Conservation (phyloP, 345 rosid genomes). For the Dipteronia dyeriana region DNA sequence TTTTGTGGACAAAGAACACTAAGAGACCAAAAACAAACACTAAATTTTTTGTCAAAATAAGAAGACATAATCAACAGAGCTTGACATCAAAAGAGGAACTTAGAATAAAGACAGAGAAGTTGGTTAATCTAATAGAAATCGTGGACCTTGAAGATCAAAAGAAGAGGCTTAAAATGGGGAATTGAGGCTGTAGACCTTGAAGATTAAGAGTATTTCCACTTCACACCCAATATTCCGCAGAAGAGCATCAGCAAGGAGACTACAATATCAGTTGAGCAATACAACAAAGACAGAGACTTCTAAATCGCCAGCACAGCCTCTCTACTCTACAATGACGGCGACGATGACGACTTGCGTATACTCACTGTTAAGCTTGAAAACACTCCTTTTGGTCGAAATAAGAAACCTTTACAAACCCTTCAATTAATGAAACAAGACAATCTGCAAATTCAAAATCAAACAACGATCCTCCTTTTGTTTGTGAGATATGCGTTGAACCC, state of each 20-base stretch:
- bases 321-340: neutral
- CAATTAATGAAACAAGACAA: neutral
- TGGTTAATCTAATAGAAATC: conserved; percentile 4
- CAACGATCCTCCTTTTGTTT: conserved; percentile 19
- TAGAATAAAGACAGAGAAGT: neutral
- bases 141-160: conserved; percentile 8
- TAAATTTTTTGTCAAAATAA: too few species aligned
- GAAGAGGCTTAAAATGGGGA: neutral
- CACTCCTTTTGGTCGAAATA: neutral
- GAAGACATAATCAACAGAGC: neutral
- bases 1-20: too few species aligned
- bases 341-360: neutral
- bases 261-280: conserved; percentile 46
- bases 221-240: conserved; percentile 20
- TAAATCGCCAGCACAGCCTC: conserved; percentile 21
- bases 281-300: conserved; percentile 38
- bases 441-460: conserved; percentile 11
- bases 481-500: conserved; percentile 42
- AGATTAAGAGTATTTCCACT: conserved; percentile 2
- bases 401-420: neutral
- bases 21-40: too few species aligned
- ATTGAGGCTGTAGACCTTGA: conserved; percentile 26
- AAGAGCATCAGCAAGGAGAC: conserved; percentile 32
- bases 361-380: conserved; percentile 4
- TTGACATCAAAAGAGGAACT: too few species aligned